Evolutionary conservation across 1,139 yeast genomes (phyloP).

Genomic region (Diutina siamensis): DNA sequence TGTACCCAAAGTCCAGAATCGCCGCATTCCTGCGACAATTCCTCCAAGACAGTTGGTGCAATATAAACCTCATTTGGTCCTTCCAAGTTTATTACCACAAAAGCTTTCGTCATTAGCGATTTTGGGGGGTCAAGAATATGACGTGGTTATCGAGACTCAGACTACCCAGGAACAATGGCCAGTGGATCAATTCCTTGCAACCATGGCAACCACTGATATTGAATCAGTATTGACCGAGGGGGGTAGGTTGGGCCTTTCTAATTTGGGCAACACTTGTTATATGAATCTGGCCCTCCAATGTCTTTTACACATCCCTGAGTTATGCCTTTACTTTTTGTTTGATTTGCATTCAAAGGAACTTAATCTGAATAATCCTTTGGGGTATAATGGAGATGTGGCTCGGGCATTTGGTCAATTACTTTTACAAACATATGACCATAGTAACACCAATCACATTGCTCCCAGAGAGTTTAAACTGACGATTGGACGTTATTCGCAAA

Average conservation of each 20-base stretch:
- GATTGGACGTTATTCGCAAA: constrained; percentile 66
- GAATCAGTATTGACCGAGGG: neutral
- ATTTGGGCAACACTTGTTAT: constrained; percentile 89
- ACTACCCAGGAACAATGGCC: constrained; percentile 22
- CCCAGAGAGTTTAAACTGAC: constrained; percentile 76
- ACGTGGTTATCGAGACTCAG: constrained; percentile 22
- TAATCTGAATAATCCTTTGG: constrained; percentile 71
- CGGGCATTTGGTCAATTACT: constrained; percentile 57
- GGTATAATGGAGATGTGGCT: constrained; percentile 76
- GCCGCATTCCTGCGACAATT: constrained; percentile 17
- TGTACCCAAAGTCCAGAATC: constrained; percentile 16
- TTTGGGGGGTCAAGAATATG: constrained; percentile 13
- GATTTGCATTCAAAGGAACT: constrained; percentile 56
- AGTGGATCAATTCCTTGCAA: neutral
- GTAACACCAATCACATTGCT: constrained; percentile 10
- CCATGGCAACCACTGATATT: neutral
- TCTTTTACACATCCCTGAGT: constrained; percentile 74
- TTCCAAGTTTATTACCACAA: constrained; percentile 14
- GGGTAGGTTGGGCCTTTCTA: constrained; percentile 43
- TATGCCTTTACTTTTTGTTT: constrained; percentile 61
- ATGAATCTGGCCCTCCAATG: constrained; percentile 97
- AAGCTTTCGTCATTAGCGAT: constrained; percentile 25
- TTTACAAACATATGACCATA: constrained; percentile 42
- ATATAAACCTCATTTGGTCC: constrained; percentile 21
- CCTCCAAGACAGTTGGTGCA: constrained; percentile 20